These are phyloP conservation scores for Adansonia madagascariensis DNA, from an alignment of 441 rosid genomes.

Conservation along the genomic window DNA sequence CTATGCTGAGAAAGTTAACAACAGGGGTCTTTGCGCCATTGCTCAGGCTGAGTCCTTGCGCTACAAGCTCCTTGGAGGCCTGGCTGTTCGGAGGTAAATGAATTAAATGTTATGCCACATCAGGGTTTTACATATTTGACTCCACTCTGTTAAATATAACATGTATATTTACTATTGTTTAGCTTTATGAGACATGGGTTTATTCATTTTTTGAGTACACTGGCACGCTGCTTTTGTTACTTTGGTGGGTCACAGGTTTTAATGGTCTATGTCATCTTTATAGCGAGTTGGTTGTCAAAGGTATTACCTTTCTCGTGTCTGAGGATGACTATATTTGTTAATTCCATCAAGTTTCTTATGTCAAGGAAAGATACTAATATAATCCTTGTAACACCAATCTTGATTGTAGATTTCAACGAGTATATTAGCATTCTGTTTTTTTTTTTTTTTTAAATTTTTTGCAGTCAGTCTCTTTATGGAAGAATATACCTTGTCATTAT, in stretches of 20 bases:
- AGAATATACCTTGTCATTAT: too few relatives aligned
- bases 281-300: constrained; percentile 35
- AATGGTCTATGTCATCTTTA: constrained; percentile 22
- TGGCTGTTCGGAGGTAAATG: constrained; percentile 70
- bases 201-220: too few relatives aligned
- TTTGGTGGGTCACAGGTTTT: too few relatives aligned
- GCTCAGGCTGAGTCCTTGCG: constrained; percentile 82
- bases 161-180: not conserved
- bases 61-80: constrained; percentile 77
- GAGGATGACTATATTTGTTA: constrained; percentile 37
- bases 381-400: too few relatives aligned
- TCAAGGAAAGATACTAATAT: too few relatives aligned
- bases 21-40: constrained; percentile 72
- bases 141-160: not conserved
- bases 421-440: too few relatives aligned
- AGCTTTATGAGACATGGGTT: not conserved
- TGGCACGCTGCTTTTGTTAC: too few relatives aligned
- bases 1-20: constrained; percentile 73
- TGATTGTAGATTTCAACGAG: too few relatives aligned
- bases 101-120: not conserved
- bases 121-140: not conserved
- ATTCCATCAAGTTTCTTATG: not conserved
- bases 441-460: too few relatives aligned
- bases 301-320: constrained; percentile 37
- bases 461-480: too few relatives aligned